Evolutionary conservation across 768 basidiomycete species (phyloP).

Genomic region (Boletus fagicola): DNA sequence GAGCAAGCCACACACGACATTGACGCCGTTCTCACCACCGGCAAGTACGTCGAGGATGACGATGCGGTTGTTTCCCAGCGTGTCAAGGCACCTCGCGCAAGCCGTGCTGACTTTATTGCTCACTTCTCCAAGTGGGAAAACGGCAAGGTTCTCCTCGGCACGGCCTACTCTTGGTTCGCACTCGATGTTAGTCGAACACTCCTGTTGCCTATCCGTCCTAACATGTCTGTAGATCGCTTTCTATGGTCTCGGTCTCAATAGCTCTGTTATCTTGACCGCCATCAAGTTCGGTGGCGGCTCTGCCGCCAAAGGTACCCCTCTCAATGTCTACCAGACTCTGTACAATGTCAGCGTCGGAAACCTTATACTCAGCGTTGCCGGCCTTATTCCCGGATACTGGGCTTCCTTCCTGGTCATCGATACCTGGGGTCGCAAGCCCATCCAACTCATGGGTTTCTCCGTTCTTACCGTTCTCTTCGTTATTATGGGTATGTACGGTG

Average conservation of each 20-base stretch:
- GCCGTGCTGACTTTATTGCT: slow-evolving; percentile 58
- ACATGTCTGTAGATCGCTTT: slow-evolving; percentile 62
- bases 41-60: slow-evolving; percentile 50
- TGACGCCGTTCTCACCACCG: slow-evolving; percentile 57
- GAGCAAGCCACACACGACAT: slow-evolving; percentile 74
- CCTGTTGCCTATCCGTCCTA: background rate
- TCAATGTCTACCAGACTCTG: slow-evolving; percentile 54
- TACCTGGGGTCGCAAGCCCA: slow-evolving; percentile 76
- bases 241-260: slow-evolving; percentile 87
- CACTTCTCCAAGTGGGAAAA: slow-evolving; percentile 78
- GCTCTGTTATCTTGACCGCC: slow-evolving; percentile 65
- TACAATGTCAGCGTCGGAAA: slow-evolving; percentile 71
- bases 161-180: slow-evolving; percentile 86
- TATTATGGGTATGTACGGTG: slow-evolving; percentile 55
- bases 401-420: slow-evolving; percentile 64
- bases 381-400: slow-evolving; percentile 78
- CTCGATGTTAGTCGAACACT: slow-evolving; percentile 56
- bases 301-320: slow-evolving; percentile 26
- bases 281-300: slow-evolving; percentile 60
- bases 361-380: slow-evolving; percentile 70
- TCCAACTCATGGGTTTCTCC: slow-evolving; percentile 77
- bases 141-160: slow-evolving; percentile 74
- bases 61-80: slow-evolving; percentile 48
- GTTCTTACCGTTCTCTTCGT: slow-evolving; percentile 65
- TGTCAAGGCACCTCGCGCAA: slow-evolving; percentile 67